phyloP scores from a whole-genome alignment of 2,329 filamentous ascomycete genomes.

The Mycocentrospora acerina region DNA sequence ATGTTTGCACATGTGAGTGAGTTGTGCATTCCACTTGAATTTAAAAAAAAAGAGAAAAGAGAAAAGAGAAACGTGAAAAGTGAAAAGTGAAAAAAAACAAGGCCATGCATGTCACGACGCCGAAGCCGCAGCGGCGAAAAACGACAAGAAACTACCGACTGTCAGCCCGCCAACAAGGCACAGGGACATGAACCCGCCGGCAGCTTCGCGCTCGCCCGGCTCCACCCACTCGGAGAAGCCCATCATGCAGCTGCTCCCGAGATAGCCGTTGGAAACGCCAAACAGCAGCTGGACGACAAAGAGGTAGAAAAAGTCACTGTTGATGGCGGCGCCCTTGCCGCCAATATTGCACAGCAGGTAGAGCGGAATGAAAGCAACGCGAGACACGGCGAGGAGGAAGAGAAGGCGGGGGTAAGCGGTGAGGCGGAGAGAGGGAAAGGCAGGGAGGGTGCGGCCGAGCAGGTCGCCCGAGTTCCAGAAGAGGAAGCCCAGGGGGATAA shows the following conservation, averaged over 20 bases:
- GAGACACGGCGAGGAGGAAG: conserved; percentile 65
- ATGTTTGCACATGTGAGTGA: no score
- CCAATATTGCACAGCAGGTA: conserved; percentile 89
- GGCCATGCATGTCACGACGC: no score
- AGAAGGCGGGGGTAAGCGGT: conserved; percentile 65
- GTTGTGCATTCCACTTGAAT: no score
- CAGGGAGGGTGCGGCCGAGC: conserved; percentile 69
- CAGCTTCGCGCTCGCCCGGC: conserved; percentile 79
- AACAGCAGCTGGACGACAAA: conserved; percentile 80
- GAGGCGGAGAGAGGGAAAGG: conserved; percentile 57
- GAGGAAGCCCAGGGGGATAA: conserved; percentile 87
- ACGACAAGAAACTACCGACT: conserved; percentile 85
- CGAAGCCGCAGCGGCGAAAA: conserved; percentile 63
- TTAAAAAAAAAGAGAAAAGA: no score
- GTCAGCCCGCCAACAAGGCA: conserved; percentile 84
- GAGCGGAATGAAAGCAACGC: conserved; percentile 74
- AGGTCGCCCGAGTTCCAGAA: conserved; percentile 94
- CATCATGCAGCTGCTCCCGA: conserved; percentile 91
- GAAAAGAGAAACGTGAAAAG: no score
- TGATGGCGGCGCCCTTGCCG: conserved; percentile 66
- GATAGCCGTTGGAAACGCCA: conserved; percentile 82
- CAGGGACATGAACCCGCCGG: conserved; percentile 91
- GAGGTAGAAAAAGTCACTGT: conserved; percentile 87
- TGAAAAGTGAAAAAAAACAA: no score
- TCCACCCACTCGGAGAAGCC: conserved; percentile 79